A percentile compares a stretch with the other conserved stretches of the same genome.
Evolutionary conservation across 108 stramenopile species (phyloP).

Genomic region (Skeletonema costatum): DNA sequence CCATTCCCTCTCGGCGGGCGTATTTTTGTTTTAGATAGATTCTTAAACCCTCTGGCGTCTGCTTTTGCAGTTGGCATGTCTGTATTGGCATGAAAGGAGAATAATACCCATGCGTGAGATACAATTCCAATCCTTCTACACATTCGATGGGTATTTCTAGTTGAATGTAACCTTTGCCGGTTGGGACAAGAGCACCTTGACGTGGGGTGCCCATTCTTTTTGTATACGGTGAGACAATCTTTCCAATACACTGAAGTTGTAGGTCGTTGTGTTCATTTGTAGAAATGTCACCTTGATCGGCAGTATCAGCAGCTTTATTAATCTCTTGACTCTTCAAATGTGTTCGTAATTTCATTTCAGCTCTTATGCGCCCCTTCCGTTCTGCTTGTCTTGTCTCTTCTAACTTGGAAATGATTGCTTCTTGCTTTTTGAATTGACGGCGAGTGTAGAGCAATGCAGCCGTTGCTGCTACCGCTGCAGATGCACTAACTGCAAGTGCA

Average conservation of each 20-base stretch:
- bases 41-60: constrained; percentile 14
- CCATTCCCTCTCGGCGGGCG: constrained; percentile 79
- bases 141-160: constrained; percentile 64
- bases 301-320: background rate
- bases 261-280: constrained; percentile 12
- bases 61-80: constrained; percentile 42
- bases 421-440: constrained; percentile 1
- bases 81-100: constrained; percentile 97
- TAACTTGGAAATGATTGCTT: constrained; percentile 27
- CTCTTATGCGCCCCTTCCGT: constrained; percentile 81
- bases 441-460: constrained; percentile 17
- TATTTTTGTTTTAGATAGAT: constrained; percentile 70
- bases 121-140: constrained; percentile 74
- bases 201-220: constrained; percentile 90
- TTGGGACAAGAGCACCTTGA: constrained; percentile 76
- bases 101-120: constrained; percentile 94
- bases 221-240: constrained; percentile 72
- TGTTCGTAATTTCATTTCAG: constrained; percentile 74
- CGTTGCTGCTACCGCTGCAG: background rate
- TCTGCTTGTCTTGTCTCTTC: constrained; percentile 70
- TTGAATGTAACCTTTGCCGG: constrained; percentile 65
- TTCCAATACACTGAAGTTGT: constrained; percentile 65
- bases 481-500: background rate
- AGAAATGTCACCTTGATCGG: background rate
- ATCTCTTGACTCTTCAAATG: constrained; percentile 40